Conservation (phyloP, 2,329 filamentous ascomycete species). For the Arthrobotrys sphaeroides region DNA sequence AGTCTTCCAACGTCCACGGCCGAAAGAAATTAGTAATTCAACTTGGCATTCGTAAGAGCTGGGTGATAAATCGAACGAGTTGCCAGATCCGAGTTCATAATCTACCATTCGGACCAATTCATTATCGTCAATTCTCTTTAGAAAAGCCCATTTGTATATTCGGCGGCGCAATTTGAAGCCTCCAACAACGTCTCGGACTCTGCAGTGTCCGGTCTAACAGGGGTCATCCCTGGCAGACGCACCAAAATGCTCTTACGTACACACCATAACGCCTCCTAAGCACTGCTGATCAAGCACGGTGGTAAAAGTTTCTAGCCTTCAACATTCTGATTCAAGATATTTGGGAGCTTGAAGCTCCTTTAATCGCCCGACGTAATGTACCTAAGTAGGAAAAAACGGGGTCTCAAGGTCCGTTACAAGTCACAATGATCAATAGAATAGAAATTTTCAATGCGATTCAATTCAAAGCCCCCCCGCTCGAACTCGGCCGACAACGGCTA, state of each 20-base stretch:
- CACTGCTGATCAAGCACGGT: conserved; percentile 1
- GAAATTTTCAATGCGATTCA: too few species aligned
- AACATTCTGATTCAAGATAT: background rate
- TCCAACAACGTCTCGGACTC: background rate
- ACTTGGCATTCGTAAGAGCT: background rate
- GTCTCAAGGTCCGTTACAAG: too few species aligned
- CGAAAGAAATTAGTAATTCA: too few species aligned
- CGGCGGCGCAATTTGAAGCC: background rate
- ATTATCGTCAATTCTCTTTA: background rate
- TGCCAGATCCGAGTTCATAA: too few species aligned
- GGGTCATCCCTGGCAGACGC: background rate
- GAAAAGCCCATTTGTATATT: background rate
- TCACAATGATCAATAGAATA: too few species aligned
- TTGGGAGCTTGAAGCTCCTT: background rate
- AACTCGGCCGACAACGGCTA: conserved; percentile 29
- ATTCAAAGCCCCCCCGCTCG: background rate
- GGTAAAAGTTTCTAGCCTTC: background rate
- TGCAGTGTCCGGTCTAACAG: background rate
- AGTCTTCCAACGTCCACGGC: too few species aligned
- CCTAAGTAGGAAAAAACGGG: too few species aligned
- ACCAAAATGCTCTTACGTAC: background rate
- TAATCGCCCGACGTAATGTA: too few species aligned
- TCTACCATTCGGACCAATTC: background rate
- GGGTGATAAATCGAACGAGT: too few species aligned
- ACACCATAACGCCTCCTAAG: background rate